Percentiles rank a stretch among this genome's conserved stretches.
phyloP scores from a whole-genome alignment of 2,329 filamentous ascomycete genomes.

The Fusarium foetens region DNA sequence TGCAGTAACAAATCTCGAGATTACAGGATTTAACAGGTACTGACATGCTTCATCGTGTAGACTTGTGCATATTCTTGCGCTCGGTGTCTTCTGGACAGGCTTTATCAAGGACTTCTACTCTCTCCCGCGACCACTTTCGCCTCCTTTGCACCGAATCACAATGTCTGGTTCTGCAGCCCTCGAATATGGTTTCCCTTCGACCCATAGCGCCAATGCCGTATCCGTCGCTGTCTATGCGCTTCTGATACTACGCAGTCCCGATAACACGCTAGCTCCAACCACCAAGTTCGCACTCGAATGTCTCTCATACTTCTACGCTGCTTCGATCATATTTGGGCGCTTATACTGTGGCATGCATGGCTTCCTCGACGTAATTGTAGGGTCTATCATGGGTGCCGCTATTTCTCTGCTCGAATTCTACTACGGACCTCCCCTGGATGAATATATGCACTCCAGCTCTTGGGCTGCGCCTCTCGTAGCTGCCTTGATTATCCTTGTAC shows the following conservation, averaged over 20 bases:
- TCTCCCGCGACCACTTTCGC: slow-evolving; percentile 89
- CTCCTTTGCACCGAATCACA: slow-evolving; percentile 91
- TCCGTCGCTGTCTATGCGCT: slow-evolving; percentile 90
- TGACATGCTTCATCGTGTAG: slow-evolving; percentile 51
- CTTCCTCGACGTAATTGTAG: slow-evolving; percentile 88
- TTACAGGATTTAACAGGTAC: slow-evolving; percentile 1
- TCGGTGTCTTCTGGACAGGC: slow-evolving; percentile 87
- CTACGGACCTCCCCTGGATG: slow-evolving; percentile 71
- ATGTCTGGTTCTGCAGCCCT: slow-evolving; percentile 96
- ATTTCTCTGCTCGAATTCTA: slow-evolving; percentile 70
- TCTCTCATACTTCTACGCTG: slow-evolving; percentile 83
- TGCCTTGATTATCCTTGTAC: slow-evolving; percentile 72
- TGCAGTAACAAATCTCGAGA: not conserved
- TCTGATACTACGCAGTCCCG: slow-evolving; percentile 72
- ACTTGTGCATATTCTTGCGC: slow-evolving; percentile 79
- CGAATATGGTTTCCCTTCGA: slow-evolving; percentile 97
- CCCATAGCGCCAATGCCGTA: slow-evolving; percentile 95
- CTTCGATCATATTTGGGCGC: slow-evolving; percentile 89
- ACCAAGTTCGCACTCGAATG: slow-evolving; percentile 72
- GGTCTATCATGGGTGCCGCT: slow-evolving; percentile 78
- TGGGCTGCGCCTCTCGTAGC: slow-evolving; percentile 73
- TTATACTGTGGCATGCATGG: slow-evolving; percentile 99
- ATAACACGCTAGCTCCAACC: slow-evolving; percentile 68
- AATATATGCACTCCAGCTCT: slow-evolving; percentile 73
- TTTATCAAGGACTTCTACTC: slow-evolving; percentile 96